Evolutionary conservation across 768 basidiomycete genomes (phyloP).

Genomic region (Russula foetens): DNA sequence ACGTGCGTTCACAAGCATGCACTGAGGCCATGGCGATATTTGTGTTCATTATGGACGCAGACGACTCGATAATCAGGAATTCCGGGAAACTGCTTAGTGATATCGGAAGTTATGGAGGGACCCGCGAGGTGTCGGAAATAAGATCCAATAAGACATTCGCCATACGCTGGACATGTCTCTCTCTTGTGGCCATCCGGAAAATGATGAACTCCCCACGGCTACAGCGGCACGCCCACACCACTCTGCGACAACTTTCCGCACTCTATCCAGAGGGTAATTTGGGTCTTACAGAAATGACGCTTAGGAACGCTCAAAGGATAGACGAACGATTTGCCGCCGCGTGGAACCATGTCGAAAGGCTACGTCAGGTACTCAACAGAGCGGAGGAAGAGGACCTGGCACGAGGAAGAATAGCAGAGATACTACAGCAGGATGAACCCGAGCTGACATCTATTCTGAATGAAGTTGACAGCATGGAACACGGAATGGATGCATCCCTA

Average conservation of each 20-base stretch:
- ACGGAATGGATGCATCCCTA: not conserved
- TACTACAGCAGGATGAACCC: not conserved
- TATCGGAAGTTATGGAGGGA: too few species aligned
- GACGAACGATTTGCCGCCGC: constrained; percentile 4
- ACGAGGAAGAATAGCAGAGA: not conserved
- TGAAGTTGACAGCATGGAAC: not conserved
- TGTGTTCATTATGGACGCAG: too few species aligned
- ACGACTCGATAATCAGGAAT: too few species aligned
- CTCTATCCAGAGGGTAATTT: not conserved
- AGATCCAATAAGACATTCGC: constrained; percentile 5
- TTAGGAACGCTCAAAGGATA: not conserved
- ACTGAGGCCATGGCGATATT: too few species aligned
- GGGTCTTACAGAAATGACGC: not conserved
- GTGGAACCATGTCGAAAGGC: not conserved
- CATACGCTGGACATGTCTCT: constrained; percentile 13
- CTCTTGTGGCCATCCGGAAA: constrained; percentile 5
- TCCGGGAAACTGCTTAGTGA: too few species aligned
- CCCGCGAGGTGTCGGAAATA: not conserved
- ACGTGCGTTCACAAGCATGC: too few species aligned
- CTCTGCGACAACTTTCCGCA: not conserved
- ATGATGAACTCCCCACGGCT: not conserved
- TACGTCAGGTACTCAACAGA: not conserved
- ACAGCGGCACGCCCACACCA: not conserved
- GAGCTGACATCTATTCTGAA: not conserved
- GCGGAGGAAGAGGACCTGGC: not conserved